These are phyloP conservation scores for Setomelanomma holmii DNA, from an alignment of 2,329 filamentous ascomycete genomes.

Conservation along the genomic window DNA sequence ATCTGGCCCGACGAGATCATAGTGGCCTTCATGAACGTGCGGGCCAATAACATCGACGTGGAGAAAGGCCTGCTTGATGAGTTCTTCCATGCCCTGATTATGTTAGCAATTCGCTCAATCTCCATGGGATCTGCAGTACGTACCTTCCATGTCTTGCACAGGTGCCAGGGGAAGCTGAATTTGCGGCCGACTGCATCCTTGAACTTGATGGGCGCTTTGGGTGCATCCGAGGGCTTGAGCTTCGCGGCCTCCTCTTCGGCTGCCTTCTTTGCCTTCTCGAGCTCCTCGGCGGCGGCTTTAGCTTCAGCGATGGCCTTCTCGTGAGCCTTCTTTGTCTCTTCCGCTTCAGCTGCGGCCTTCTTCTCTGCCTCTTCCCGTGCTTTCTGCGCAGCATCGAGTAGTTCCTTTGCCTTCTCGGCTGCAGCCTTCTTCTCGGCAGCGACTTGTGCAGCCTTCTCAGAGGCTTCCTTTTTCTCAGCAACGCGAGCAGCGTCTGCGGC, in stretches of 20 bases:
- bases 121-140: constrained; percentile 55
- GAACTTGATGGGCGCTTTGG: constrained; percentile 38
- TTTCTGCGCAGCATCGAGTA: constrained; percentile 40
- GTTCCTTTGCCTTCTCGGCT: constrained; percentile 33
- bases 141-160: constrained; percentile 51
- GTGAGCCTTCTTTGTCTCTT: constrained; percentile 55
- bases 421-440: constrained; percentile 55
- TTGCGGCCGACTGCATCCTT: constrained; percentile 41
- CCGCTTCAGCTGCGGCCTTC: constrained; percentile 37
- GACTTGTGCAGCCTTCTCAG: constrained; percentile 59
- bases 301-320: constrained; percentile 56
- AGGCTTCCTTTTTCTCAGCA: constrained; percentile 57
- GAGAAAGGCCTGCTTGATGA: constrained; percentile 59
- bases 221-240: constrained; percentile 60
- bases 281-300: constrained; percentile 51
- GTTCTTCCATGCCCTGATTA: constrained; percentile 62
- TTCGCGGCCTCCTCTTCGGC: constrained; percentile 54
- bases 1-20: constrained; percentile 57
- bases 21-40: constrained; percentile 56
- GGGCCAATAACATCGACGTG: constrained; percentile 56
- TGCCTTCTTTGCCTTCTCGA: constrained; percentile 57
- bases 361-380: constrained; percentile 43
- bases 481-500: constrained; percentile 39
- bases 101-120: constrained; percentile 60
- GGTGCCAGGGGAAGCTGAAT: constrained; percentile 37